phyloP scores from a whole-genome alignment of 805 yeast species.

The Sporopachydermia quercuum region DNA sequence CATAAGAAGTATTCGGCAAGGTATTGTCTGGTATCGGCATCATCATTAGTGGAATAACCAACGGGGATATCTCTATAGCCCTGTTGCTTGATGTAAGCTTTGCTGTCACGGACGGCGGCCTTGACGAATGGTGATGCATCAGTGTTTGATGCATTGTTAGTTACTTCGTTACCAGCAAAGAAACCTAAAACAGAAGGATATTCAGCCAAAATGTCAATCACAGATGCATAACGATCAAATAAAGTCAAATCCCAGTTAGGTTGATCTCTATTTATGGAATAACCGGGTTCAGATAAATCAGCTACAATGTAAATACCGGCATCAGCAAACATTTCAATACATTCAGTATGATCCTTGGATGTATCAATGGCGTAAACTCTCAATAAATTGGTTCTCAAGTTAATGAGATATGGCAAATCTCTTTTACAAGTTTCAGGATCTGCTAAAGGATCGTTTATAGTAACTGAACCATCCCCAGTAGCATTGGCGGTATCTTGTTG shows the following conservation, averaged over 20 bases:
- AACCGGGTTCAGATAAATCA: conserved; percentile 76
- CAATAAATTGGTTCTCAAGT: conserved; percentile 60
- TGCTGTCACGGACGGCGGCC: conserved; percentile 88
- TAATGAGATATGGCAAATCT: conserved; percentile 63
- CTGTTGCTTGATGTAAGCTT: conserved; percentile 50
- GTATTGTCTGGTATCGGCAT: conserved; percentile 58
- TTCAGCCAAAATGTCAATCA: conserved; percentile 63
- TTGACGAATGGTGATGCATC: conserved; percentile 88
- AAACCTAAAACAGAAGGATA: conserved; percentile 81
- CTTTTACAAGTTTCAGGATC: conserved; percentile 56
- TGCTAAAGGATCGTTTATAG: conserved; percentile 63
- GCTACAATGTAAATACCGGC: conserved; percentile 88
- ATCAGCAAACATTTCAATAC: conserved; percentile 60
- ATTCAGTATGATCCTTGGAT: conserved; percentile 50
- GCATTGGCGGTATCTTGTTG: conserved; percentile 47
- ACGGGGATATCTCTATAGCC: conserved; percentile 74
- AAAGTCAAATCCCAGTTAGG: conserved; percentile 70
- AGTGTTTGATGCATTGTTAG: conserved; percentile 70
- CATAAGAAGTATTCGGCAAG: conserved; percentile 81
- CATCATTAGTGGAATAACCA: conserved; percentile 90
- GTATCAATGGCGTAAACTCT: conserved; percentile 83
- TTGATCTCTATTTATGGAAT: conserved; percentile 58
- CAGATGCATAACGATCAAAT: conserved; percentile 63
- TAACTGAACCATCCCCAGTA: conserved; percentile 46
- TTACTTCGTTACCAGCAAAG: conserved; percentile 96